Conservation (phyloP, 73 alveolate genomes). For the Tetrahymena elliotti region DNA sequence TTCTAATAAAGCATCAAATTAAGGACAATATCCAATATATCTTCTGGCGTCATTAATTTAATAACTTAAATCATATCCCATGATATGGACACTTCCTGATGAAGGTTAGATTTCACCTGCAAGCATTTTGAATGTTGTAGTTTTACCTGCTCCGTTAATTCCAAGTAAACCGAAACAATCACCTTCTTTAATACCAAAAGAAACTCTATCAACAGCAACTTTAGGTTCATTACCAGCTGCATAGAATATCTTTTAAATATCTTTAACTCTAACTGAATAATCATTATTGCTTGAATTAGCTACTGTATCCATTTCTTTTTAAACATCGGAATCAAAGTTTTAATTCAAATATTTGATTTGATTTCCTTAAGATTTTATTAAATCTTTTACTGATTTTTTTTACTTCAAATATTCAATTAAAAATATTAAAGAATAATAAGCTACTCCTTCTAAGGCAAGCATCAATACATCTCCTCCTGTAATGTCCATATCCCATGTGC, state of each 20-base stretch:
- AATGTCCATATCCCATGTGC: slow-evolving; percentile 35
- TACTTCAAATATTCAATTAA: slow-evolving; percentile 38
- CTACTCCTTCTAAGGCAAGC: slow-evolving; percentile 7
- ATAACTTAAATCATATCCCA: slow-evolving; percentile 69
- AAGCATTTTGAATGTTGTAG: slow-evolving; percentile 92
- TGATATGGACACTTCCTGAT: slow-evolving; percentile 74
- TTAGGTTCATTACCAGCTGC: slow-evolving; percentile 21
- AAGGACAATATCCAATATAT: slow-evolving; percentile 96
- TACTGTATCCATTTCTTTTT: slow-evolving; percentile 19
- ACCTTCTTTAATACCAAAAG: slow-evolving; percentile 89
- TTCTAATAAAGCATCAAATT: slow-evolving; percentile 92
- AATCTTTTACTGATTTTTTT: slow-evolving; percentile 16
- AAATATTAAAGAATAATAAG: slow-evolving; percentile 15
- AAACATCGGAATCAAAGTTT: slow-evolving; percentile 45
- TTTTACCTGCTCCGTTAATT: slow-evolving; percentile 98
- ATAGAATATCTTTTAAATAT: slow-evolving; percentile 50
- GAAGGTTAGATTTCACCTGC: slow-evolving; percentile 88
- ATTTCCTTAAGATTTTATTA: background rate
- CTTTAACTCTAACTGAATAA: slow-evolving; percentile 44
- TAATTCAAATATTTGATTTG: background rate
- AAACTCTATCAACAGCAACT: slow-evolving; percentile 85
- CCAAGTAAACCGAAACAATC: slow-evolving; percentile 97
- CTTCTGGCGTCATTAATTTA: slow-evolving; percentile 77
- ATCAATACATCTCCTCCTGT: slow-evolving; percentile 44
- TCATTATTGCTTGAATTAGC: slow-evolving; percentile 31